Evolutionary conservation across 331 rosid genomes (phyloP).

Genomic region (Quercus phellos): DNA sequence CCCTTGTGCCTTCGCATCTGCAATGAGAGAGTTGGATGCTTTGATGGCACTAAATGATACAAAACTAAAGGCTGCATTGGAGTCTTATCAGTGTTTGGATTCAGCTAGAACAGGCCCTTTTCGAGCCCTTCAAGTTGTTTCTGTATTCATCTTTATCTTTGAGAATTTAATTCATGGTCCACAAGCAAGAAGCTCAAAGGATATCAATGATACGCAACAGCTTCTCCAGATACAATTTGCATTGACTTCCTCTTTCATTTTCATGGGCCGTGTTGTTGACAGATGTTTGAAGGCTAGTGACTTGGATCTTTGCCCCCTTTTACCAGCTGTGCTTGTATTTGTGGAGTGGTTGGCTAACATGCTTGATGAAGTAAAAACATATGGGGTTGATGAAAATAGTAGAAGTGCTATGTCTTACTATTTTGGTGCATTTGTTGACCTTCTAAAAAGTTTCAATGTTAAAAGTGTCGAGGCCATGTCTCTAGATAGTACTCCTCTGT

Average conservation of each 20-base stretch:
- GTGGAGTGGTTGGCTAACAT: conserved; percentile 66
- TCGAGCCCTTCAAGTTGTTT: conserved; percentile 66
- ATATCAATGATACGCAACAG: conserved; percentile 29
- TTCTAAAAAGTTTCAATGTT: conserved; percentile 35
- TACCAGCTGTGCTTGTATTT: conserved; percentile 76
- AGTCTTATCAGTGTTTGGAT: conserved; percentile 64
- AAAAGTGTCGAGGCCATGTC: conserved; percentile 26
- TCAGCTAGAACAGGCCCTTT: conserved; percentile 77
- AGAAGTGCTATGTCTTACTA: conserved; percentile 60
- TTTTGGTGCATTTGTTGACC: conserved; percentile 45
- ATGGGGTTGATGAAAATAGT: conserved; percentile 44
- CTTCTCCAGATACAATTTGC: conserved; percentile 49
- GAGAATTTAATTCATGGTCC: conserved; percentile 37
- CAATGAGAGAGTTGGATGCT: conserved; percentile 56
- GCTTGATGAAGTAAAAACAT: conserved; percentile 36
- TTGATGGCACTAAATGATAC: conserved; percentile 63
- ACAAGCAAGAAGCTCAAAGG: conserved; percentile 32
- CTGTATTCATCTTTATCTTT: conserved; percentile 57
- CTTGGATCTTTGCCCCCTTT: conserved; percentile 51
- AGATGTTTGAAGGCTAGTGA: conserved; percentile 52
- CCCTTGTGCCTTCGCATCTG: conserved; percentile 48
- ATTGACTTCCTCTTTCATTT: conserved; percentile 50
- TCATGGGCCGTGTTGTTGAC: conserved; percentile 74
- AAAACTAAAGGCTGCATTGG: conserved; percentile 45
- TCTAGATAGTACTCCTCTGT: conserved; percentile 48